Percentiles rank a stretch among this genome's conserved stretches.
phyloP scores from a whole-genome alignment of 441 rosid genomes.

The Gossypium davidsonii region DNA sequence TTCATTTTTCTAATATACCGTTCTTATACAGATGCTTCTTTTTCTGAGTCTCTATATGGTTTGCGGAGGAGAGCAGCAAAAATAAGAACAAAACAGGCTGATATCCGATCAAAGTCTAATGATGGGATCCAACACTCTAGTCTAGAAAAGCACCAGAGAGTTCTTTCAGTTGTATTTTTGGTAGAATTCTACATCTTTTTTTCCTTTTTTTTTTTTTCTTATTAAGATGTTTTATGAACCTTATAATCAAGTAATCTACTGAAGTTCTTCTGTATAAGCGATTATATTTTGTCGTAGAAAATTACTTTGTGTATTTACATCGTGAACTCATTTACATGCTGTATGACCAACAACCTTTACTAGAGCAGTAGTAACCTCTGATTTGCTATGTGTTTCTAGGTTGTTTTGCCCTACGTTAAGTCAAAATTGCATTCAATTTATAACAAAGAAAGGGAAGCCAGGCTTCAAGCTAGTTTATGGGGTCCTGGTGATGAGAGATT shows the following conservation, averaged over 20 bases:
- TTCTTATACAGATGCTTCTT: conserved; percentile 76
- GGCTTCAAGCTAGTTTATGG: conserved; percentile 94
- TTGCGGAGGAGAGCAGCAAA: conserved; percentile 79
- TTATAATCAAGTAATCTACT: neutral
- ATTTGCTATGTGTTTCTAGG: conserved; percentile 40
- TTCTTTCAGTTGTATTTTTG: conserved; percentile 86
- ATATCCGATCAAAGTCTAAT: conserved; percentile 28
- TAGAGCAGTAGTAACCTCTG: conserved; percentile 23
- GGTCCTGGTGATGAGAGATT: conserved; percentile 66
- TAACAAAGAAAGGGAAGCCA: conserved; percentile 94
- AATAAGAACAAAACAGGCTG: conserved; percentile 47
- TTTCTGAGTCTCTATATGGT: conserved; percentile 91
- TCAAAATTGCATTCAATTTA: conserved; percentile 83
- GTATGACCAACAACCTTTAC: neutral
- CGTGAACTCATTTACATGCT: neutral
- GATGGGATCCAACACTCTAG: conserved; percentile 63
- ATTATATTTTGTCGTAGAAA: neutral
- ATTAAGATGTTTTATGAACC: neutral
- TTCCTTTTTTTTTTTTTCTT: neutral
- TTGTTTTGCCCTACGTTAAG: conserved; percentile 90
- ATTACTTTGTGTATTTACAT: neutral
- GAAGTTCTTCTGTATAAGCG: neutral
- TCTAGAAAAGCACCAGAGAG: conserved; percentile 70
- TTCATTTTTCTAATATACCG: conserved; percentile 6
- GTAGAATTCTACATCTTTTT: conserved; percentile 35